Evolutionary conservation across 2,329 filamentous ascomycete species (phyloP).

Genomic region (Colletotrichum musae): DNA sequence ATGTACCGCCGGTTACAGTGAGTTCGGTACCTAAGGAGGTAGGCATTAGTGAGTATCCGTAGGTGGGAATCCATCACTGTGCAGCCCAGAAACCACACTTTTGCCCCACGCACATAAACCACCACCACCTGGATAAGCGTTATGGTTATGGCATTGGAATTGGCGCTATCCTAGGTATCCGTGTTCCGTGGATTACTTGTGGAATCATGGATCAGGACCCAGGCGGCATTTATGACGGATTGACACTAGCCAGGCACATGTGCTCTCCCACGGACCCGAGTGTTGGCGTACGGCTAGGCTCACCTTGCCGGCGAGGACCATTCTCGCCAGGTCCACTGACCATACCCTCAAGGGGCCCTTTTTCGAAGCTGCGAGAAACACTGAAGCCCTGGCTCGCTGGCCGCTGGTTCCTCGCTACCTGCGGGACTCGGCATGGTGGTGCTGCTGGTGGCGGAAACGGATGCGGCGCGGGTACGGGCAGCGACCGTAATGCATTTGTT

Average conservation of each 20-base stretch:
- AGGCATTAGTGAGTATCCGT: too few species aligned
- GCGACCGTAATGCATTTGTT: neutral
- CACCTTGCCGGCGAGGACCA: too few species aligned
- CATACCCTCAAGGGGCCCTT: neutral
- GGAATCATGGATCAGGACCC: conserved; percentile 18
- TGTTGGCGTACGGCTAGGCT: too few species aligned
- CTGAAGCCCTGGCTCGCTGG: neutral
- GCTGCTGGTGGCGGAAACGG: conserved; percentile 2
- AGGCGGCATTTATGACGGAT: conserved; percentile 35
- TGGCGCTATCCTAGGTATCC: neutral
- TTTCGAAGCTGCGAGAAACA: conserved; percentile 25
- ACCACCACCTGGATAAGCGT: conserved; percentile 4
- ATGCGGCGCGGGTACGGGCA: conserved; percentile 13
- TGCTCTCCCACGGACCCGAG: too few species aligned
- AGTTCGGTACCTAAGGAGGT: too few species aligned
- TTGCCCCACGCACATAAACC: conserved; percentile 23
- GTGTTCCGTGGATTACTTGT: conserved; percentile 12
- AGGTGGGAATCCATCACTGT: too few species aligned
- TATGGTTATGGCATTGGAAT: conserved; percentile 9
- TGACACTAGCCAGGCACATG: neutral
- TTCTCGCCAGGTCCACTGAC: neutral
- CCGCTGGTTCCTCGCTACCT: neutral
- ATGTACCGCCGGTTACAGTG: conserved; percentile 3
- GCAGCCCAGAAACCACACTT: too few species aligned
- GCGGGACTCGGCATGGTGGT: conserved; percentile 20